Evolutionary conservation across 2,329 filamentous ascomycete species (phyloP).

Genomic region (Scedosporium aurantiacum): DNA sequence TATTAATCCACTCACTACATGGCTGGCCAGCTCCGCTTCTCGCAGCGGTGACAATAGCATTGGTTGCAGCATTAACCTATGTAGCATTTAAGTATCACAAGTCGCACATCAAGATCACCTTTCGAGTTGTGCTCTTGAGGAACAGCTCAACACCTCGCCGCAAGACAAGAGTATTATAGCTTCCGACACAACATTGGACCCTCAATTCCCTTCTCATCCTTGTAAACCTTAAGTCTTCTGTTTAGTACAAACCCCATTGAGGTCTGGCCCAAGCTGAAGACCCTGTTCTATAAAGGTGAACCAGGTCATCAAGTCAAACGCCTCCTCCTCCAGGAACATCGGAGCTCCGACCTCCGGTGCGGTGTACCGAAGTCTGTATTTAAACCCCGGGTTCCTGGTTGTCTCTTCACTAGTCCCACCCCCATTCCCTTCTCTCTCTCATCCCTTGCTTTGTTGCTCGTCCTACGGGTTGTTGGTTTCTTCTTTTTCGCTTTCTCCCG

Average conservation of each 20-base stretch:
- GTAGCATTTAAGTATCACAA: too few species aligned
- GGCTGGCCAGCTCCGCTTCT: too few species aligned
- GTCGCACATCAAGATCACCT: not conserved
- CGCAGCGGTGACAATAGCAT: too few species aligned
- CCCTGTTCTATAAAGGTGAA: not conserved
- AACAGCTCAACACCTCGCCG: too few species aligned
- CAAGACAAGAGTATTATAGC: too few species aligned
- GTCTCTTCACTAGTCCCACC: not conserved
- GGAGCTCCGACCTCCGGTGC: conserved; percentile 7
- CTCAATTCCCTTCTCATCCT: not conserved
- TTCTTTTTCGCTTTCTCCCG: not conserved
- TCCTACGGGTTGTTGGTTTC: not conserved
- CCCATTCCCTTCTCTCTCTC: not conserved
- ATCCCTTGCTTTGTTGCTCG: not conserved
- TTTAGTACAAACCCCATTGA: not conserved
- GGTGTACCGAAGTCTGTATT: conserved; percentile 3
- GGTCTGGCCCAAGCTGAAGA: not conserved
- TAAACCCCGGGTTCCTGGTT: not conserved
- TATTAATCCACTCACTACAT: not conserved
- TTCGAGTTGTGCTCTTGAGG: too few species aligned
- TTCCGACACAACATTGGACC: not conserved
- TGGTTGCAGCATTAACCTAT: too few species aligned
- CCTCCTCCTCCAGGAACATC: not conserved
- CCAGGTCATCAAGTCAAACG: not conserved
- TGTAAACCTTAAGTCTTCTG: not conserved